Evolutionary conservation across 1,284 basidiomycete species (phyloP), one percentile per base, ranked within the genome.

Genomic region (Agroathelia rolfsii): DNA sequence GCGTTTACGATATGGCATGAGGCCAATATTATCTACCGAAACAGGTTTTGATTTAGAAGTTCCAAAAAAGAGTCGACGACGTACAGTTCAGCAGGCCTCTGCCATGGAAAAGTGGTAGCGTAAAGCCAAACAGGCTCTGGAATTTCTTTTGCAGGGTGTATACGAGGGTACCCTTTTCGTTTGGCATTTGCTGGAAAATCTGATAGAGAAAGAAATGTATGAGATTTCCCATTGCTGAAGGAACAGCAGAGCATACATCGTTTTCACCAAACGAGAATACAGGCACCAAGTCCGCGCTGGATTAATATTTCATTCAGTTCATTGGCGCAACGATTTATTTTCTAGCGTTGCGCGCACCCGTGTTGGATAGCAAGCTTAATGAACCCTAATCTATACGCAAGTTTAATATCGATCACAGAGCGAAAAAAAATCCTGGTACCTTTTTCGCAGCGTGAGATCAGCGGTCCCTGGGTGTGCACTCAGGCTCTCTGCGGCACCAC

Each of bases 211-310:
- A n/a, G n/a, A n/a, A n/a, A n/a, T n/a, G n/a, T n/a, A n/a, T n/a
- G n/a, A n/a, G n/a, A n/a, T n/a, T n/a, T n/a, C n/a, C n/a, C n/a
- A n/a, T n/a, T n/a, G n/a, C n/a, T n/a, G n/a, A n/a, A n/a, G 8
- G 20, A 28, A 23, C 11, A 20, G 6, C 1, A 18, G 14, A 12
- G 25, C 28, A 7, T 41, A 90, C 89, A 53, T 98, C 94, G 54
- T 98, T 98, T 63, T 98, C 94, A 12, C 94, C 94, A 48, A 98
- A 98, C 1, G 88, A 92, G 50, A 95, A 95, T 1, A 94, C 89
- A 0, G 92, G 93, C 0, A 96, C 92, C 6, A 96, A 66, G 48
- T 90, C 85, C 26, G 92, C 92, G 28, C 85, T 87, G 43, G 21
- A 15, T 18, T 7, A 7, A 5, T 25, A 17, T 14, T 18, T 38